A percentile compares a stretch with the other conserved stretches of the same genome.
These are phyloP conservation scores for Bipolaris bicolor DNA, from an alignment of 2,329 filamentous ascomycete species.

Conservation along the genomic window DNA sequence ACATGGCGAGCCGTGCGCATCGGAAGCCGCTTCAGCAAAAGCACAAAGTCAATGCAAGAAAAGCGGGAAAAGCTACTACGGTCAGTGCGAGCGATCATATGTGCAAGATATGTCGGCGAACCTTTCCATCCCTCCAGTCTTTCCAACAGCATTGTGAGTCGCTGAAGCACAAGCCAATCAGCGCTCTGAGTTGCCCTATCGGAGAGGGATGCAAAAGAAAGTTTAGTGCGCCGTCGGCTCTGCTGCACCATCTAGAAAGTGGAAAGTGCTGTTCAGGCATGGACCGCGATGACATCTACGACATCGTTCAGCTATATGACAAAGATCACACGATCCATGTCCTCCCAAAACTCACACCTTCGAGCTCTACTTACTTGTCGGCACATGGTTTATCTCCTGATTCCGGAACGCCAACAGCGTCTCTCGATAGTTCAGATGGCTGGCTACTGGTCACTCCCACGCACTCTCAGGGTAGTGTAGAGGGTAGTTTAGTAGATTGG, in stretches of 20 bases:
- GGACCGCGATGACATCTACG: conserved; percentile 9
- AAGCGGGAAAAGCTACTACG: not conserved
- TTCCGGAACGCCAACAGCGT: not conserved
- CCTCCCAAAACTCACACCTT: conserved; percentile 2
- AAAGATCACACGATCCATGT: conserved; percentile 9
- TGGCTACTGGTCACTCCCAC: conserved; percentile 8
- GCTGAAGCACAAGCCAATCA: conserved; percentile 18
- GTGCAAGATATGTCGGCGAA: conserved; percentile 12
- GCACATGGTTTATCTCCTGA: not conserved
- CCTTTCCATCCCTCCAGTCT: conserved; percentile 7
- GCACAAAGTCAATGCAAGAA: not conserved
- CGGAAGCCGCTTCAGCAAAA: too few species aligned
- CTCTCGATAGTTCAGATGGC: conserved; percentile 3
- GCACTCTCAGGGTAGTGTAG: conserved; percentile 1
- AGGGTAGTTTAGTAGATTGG: conserved; percentile 1
- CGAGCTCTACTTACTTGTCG: not conserved
- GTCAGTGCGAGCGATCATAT: not conserved
- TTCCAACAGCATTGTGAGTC: conserved; percentile 12
- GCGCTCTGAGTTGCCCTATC: conserved; percentile 10
- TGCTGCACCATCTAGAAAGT: conserved; percentile 19
- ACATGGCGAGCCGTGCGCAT: not conserved
- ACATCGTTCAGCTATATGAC: conserved; percentile 14
- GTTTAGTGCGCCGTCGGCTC: conserved; percentile 12
- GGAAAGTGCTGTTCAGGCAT: conserved; percentile 15
- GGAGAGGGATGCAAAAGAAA: conserved; percentile 11